These are phyloP conservation scores for Ensete glaucum DNA, from an alignment of 176 grass and related monocot species.

Conservation along the genomic window DNA sequence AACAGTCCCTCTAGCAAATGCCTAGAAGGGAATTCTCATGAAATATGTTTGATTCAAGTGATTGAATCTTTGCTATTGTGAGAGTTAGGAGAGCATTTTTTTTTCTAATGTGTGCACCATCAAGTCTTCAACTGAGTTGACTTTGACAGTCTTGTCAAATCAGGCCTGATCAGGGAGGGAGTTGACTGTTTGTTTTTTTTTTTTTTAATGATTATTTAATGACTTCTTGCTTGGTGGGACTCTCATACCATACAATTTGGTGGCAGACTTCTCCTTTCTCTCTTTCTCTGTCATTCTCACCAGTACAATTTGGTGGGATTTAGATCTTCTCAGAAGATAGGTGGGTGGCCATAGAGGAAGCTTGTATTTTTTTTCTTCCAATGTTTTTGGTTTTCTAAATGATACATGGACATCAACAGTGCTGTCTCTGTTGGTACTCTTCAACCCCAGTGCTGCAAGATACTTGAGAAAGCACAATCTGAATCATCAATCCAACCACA, in stretches of 20 bases:
- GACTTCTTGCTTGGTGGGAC: neutral
- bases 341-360: neutral
- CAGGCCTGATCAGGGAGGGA: neutral
- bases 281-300: neutral
- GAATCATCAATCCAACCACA: neutral
- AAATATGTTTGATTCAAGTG: neutral
- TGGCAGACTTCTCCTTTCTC: neutral
- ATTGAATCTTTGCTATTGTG: neutral
- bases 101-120: neutral
- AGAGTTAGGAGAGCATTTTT: too few species aligned
- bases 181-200: neutral
- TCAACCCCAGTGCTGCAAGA: neutral
- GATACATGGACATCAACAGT: neutral
- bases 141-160: slow-evolving; percentile 5
- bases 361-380: too few species aligned
- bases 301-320: neutral
- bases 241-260: neutral
- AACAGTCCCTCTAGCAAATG: neutral
- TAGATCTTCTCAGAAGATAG: neutral
- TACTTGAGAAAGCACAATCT: neutral
- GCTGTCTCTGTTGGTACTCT: too few species aligned
- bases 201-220: neutral
- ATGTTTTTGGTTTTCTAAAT: neutral
- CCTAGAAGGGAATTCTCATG: neutral
- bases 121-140: neutral